Base-by-base conservation (phyloP, 192 early-diverging fungal species). In the Coemansia erecta region DNA sequence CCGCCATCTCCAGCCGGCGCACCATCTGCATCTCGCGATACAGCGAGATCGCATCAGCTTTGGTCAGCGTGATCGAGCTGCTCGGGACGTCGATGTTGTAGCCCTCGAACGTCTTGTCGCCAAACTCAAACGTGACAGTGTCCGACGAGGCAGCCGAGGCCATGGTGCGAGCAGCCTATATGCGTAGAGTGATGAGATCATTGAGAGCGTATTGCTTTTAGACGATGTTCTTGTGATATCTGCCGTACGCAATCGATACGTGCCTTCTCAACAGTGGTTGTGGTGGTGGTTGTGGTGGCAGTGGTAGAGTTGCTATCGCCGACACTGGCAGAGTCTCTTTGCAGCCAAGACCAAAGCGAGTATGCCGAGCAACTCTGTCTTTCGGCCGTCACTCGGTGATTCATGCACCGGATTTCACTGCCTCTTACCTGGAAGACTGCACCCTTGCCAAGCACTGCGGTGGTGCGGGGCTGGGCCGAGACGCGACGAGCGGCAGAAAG, bases 1-100 rank as follows among this genome's bases (percentile, higher is more conserved):
- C 90, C 50, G 92, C 90, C 81, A 87, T 94, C 81, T 98, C 96
- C 75, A 98, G 80, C 45, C 94, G 84, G 55, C 96, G 83, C 82
- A 98, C 94, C 46, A 66, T 71, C 47, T 89, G 86, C 94, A 98
- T 95, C 68, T 82, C 82, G 64, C 82, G 86, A 82, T 95, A 98
- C 84, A 98, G 77, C 22, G 81, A 68, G 28, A 98, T 37, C 53
- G 90, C 65, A 53, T 95, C 92, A 6, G 82, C 72, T 73, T 86
- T 87, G 63, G 86, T 83, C 54, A 91, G 61, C 18, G 83, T 77
- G 31, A 90, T 65, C 33, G 83, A 78, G 28, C 86, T 75, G 26
- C 80, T 71, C 9, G 92, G 88, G 19, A 68, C 72, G 9, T 90
- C 89, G 68, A 88, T 89, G 69, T 96, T 89, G 84, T 94, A 92